phyloP scores from a whole-genome alignment of 2,329 filamentous ascomycete genomes.

The Curvularia sp. region DNA sequence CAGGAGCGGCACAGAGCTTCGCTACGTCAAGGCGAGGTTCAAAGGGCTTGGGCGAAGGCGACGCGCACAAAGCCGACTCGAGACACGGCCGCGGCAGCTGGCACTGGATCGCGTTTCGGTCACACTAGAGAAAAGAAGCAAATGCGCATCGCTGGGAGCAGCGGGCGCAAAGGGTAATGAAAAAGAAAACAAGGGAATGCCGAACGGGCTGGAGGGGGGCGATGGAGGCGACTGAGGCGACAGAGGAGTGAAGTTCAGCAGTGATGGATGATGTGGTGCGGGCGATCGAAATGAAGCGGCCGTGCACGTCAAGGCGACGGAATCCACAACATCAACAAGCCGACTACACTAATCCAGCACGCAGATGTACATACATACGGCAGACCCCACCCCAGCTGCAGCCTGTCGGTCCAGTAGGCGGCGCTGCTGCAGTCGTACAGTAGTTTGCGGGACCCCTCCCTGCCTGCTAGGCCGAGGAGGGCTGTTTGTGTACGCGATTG shows the following conservation, averaged over 20 bases:
- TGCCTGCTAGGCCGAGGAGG: conserved; percentile 19
- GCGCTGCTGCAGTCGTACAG: not conserved
- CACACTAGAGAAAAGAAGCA: conserved; percentile 33
- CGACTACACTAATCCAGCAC: not conserved
- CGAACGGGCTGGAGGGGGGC: conserved; percentile 30
- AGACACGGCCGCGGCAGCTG: conserved; percentile 32
- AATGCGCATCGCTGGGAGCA: conserved; percentile 39
- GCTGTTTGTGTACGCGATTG: conserved; percentile 29
- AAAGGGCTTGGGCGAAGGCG: conserved; percentile 30
- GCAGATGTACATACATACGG: not conserved
- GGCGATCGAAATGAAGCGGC: conserved; percentile 22
- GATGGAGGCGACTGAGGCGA: conserved; percentile 25
- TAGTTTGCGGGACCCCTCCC: conserved; percentile 27
- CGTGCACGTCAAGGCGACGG: conserved; percentile 19
- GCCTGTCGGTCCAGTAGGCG: conserved; percentile 5
- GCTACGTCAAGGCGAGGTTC: conserved; percentile 28
- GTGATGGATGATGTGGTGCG: conserved; percentile 40
- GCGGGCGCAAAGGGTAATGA: conserved; percentile 41
- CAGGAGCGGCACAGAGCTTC: conserved; percentile 24
- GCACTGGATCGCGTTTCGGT: conserved; percentile 38
- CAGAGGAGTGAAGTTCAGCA: conserved; percentile 27
- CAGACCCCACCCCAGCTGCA: conserved; percentile 10
- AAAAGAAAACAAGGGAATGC: conserved; percentile 35
- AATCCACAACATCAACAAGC: conserved; percentile 28
- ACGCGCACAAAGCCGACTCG: conserved; percentile 33